These are phyloP conservation scores for Gossypium stocksii DNA, from an alignment of 345 rosid species.

Conservation along the genomic window DNA sequence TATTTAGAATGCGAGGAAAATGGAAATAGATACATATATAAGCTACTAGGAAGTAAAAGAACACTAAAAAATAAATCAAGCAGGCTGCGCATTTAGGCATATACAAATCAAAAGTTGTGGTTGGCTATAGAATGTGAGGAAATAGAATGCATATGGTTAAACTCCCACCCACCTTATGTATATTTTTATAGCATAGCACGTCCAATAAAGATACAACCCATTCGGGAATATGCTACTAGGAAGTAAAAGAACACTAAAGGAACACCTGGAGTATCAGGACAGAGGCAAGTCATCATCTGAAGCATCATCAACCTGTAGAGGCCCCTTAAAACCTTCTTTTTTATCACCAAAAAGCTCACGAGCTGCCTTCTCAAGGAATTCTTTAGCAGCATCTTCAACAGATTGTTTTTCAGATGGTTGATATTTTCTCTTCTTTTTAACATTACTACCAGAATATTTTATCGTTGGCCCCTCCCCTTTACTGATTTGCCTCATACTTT, in stretches of 20 bases:
- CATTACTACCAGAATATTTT: conserved; percentile 35
- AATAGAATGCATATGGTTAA: background rate
- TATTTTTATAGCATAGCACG: background rate
- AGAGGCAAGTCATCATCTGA: conserved; percentile 37
- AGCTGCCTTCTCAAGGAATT: conserved; percentile 88
- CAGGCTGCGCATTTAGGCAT: too few species aligned
- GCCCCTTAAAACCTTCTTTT: conserved; percentile 62
- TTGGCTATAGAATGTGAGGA: too few species aligned
- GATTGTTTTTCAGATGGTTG: conserved; percentile 52
- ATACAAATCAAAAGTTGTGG: too few species aligned
- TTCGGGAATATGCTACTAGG: background rate
- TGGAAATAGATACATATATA: too few species aligned
- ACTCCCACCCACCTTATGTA: background rate
- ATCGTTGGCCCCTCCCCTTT: conserved; percentile 57
- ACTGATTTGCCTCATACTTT: conserved; percentile 58
- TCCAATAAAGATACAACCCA: background rate
- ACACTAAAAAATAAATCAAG: too few species aligned
- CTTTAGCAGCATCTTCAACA: conserved; percentile 72
- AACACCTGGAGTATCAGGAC: conserved; percentile 16
- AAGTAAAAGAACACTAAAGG: background rate
- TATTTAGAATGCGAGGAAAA: too few species aligned
- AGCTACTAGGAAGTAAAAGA: too few species aligned
- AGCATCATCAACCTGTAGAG: conserved; percentile 39
- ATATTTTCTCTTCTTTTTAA: conserved; percentile 68
- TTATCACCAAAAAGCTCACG: conserved; percentile 64